phyloP scores from a whole-genome alignment of 2,329 filamentous ascomycete genomes.

The Arthrocladium fulminans region DNA sequence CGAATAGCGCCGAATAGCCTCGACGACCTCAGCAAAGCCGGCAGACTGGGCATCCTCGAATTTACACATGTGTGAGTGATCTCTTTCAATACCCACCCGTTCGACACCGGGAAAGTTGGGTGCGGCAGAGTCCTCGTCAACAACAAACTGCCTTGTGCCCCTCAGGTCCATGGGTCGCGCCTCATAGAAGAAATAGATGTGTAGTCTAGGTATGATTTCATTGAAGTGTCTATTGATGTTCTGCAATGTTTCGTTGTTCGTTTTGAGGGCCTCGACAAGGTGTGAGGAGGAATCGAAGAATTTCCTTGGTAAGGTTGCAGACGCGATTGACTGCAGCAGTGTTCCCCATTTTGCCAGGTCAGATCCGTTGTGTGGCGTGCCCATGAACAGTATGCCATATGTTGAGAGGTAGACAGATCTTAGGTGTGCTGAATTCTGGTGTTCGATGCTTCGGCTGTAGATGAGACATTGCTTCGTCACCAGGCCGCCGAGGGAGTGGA shows the following conservation, averaged over 20 bases:
- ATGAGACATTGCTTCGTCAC: constrained; percentile 62
- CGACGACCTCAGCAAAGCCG: constrained; percentile 51
- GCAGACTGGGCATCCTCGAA: constrained; percentile 56
- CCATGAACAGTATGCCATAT: constrained; percentile 66
- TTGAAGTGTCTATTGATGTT: constrained; percentile 66
- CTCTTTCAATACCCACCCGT: constrained; percentile 65
- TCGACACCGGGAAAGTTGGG: constrained; percentile 61
- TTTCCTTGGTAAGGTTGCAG: constrained; percentile 55
- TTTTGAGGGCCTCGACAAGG: constrained; percentile 61
- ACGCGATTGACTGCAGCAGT: constrained; percentile 59
- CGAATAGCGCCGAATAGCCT: constrained; percentile 37
- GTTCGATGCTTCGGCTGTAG: constrained; percentile 53
- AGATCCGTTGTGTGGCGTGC: constrained; percentile 65
- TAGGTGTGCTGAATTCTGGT: constrained; percentile 53
- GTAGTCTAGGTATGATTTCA: constrained; percentile 61
- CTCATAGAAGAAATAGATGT: constrained; percentile 69
- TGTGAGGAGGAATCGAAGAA: constrained; percentile 60
- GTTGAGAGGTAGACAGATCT: constrained; percentile 65
- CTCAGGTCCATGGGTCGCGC: constrained; percentile 62
- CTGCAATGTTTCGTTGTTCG: constrained; percentile 63
- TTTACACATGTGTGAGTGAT: constrained; percentile 65
- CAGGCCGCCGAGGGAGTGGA: constrained; percentile 65
- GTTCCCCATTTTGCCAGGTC: constrained; percentile 60
- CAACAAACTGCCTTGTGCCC: constrained; percentile 54
- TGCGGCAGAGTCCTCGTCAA: constrained; percentile 61